Evolutionary conservation across 495 filamentous ascomycete species (phyloP).

Genomic region (Daldinia vernicosa): DNA sequence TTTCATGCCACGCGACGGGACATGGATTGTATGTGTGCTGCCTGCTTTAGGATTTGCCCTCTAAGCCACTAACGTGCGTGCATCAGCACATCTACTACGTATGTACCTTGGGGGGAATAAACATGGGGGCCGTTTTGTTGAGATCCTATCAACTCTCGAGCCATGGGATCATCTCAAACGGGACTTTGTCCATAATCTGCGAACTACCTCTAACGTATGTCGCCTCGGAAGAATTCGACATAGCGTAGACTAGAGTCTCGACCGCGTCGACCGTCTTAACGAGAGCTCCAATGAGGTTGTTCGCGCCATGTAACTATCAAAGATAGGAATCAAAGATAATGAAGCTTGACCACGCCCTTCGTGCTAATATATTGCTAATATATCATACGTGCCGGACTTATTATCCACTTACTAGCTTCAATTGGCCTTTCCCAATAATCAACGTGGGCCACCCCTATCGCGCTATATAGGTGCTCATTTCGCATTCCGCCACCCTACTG

Average conservation of each 20-base stretch:
- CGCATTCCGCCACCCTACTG: neutral
- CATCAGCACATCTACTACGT: constrained; percentile 28
- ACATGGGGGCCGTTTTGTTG: constrained; percentile 33
- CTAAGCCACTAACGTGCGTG: constrained; percentile 19
- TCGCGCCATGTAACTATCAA: neutral
- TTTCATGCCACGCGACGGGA: constrained; percentile 28
- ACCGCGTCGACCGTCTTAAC: neutral
- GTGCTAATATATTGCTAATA: constrained; percentile 2
- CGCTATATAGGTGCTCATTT: neutral
- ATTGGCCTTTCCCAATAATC: neutral
- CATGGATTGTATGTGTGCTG: constrained; percentile 10
- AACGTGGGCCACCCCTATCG: neutral
- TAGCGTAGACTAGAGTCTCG: neutral
- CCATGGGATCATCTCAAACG: constrained; percentile 34
- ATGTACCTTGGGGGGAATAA: constrained; percentile 33
- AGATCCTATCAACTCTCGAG: constrained; percentile 28
- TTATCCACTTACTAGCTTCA: neutral
- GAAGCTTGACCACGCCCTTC: neutral
- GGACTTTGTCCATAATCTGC: constrained; percentile 30
- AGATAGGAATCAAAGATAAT: neutral
- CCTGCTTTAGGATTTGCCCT: constrained; percentile 1
- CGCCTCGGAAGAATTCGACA: constrained; percentile 15
- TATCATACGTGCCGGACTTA: neutral
- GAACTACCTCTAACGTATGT: constrained; percentile 5
- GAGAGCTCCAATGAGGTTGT: neutral